Evolutionary conservation across 805 yeast species (phyloP).

Genomic region (Metschnikowia reukaufii): DNA sequence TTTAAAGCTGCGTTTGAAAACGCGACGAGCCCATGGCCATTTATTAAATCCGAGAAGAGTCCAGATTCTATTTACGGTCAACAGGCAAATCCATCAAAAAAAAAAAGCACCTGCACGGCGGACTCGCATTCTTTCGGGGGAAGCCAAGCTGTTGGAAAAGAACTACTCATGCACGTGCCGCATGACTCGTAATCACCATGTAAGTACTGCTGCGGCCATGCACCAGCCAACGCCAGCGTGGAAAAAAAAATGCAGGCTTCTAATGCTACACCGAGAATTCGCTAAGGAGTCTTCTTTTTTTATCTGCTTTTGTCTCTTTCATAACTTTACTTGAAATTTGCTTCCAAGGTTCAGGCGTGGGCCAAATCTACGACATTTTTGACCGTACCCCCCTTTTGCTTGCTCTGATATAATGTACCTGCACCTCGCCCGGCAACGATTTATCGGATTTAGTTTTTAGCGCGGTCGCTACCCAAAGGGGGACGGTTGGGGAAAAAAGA

Average conservation of each 20-base stretch:
- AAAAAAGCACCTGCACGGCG: conserved; percentile 2
- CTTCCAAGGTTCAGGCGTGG: neutral
- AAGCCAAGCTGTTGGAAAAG: conserved; percentile 6
- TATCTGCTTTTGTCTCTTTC: neutral
- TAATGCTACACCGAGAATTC: neutral
- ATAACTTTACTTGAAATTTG: no score
- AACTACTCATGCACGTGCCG: conserved; percentile 4
- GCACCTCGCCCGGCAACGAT: neutral
- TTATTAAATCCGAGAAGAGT: neutral
- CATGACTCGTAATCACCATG: conserved; percentile 6
- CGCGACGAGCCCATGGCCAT: conserved; percentile 5
- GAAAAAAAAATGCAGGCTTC: neutral
- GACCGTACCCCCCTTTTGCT: neutral
- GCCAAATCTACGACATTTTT: neutral
- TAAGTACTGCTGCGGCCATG: neutral
- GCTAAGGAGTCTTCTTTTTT: neutral
- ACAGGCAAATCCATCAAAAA: conserved; percentile 3
- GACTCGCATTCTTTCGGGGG: conserved; percentile 2
- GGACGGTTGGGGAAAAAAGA: neutral
- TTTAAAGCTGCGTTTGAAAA: neutral
- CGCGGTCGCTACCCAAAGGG: neutral
- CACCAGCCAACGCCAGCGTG: conserved; percentile 3
- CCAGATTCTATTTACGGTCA: conserved; percentile 2
- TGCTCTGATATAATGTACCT: neutral
- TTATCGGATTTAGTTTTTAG: neutral